These are phyloP conservation scores for Boletus subluridellus DNA, from an alignment of 1,284 basidiomycete genomes.

Conservation along the genomic window DNA sequence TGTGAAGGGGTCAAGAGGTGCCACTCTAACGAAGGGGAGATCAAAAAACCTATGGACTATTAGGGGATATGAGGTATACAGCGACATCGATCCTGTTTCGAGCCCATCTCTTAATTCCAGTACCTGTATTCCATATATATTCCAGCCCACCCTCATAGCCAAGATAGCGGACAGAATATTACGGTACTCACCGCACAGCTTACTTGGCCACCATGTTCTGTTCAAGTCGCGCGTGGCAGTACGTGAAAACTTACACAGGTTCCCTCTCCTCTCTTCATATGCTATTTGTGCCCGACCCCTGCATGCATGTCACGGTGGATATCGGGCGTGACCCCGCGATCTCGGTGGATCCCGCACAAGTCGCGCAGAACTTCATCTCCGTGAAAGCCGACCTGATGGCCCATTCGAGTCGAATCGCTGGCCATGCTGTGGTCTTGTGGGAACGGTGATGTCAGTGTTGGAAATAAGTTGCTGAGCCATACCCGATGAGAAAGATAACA, in stretches of 20 bases:
- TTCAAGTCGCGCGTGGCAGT: too few species aligned
- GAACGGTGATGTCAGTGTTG: neutral
- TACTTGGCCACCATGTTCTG: too few species aligned
- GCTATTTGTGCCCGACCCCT: too few species aligned
- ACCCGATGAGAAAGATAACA: neutral
- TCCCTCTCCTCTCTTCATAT: too few species aligned
- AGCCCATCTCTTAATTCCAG: neutral
- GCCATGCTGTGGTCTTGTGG: neutral
- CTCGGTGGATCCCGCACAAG: too few species aligned
- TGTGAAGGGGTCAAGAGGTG: neutral
- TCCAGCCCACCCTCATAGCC: neutral
- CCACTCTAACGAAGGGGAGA: neutral
- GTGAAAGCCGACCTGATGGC: neutral
- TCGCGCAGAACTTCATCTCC: neutral
- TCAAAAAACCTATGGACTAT: neutral
- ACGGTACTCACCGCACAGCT: too few species aligned
- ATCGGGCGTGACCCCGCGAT: too few species aligned
- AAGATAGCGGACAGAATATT: neutral
- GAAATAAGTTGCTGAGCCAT: neutral
- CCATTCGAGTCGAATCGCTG: neutral
- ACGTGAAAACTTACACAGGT: too few species aligned
- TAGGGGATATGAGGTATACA: neutral
- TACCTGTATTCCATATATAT: neutral
- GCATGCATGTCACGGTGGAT: too few species aligned
- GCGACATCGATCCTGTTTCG: neutral